A percentile compares a stretch with the other conserved stretches of the same genome.
Evolutionary conservation across 768 basidiomycete genomes (phyloP).

Genomic region (Atractiella rhizophila): DNA sequence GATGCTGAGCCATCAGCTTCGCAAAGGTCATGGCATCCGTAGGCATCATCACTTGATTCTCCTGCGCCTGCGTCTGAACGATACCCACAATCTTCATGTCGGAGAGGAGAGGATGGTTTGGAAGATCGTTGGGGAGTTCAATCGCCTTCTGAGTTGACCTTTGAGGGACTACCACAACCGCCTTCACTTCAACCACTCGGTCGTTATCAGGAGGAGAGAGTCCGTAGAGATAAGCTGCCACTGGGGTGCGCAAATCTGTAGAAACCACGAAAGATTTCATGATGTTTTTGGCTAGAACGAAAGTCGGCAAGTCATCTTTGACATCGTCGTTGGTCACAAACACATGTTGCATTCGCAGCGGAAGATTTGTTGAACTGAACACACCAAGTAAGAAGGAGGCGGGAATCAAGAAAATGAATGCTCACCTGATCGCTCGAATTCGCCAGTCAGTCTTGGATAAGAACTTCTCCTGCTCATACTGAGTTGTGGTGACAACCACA

Average conservation of each 20-base stretch:
- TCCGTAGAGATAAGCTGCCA: conserved; percentile 82
- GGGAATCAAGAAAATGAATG: no score
- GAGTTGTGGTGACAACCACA: conserved; percentile 84
- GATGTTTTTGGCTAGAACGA: conserved; percentile 90
- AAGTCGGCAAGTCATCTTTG: conserved; percentile 90
- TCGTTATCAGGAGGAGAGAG: conserved; percentile 81
- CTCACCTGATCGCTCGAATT: conserved; percentile 85
- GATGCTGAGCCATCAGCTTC: conserved; percentile 86
- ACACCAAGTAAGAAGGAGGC: no score
- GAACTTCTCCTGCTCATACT: conserved; percentile 96
- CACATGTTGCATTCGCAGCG: conserved; percentile 88
- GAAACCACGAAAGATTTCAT: conserved; percentile 78
- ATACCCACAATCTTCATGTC: conserved; percentile 43
- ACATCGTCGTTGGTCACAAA: conserved; percentile 99
- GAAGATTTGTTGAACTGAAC: conserved; percentile 86
- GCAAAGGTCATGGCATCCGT: conserved; percentile 82
- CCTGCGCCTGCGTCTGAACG: conserved; percentile 53
- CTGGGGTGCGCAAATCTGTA: conserved; percentile 82
- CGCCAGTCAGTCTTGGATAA: conserved; percentile 99
- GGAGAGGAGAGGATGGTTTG: conserved; percentile 84
- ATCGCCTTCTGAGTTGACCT: conserved; percentile 83
- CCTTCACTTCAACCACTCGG: conserved; percentile 97
- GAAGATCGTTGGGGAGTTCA: conserved; percentile 67
- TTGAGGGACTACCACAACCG: conserved; percentile 91
- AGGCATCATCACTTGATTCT: conserved; percentile 74